Base-by-base conservation (phyloP, 2,329 filamentous ascomycete species). In the Nemania sp. region DNA sequence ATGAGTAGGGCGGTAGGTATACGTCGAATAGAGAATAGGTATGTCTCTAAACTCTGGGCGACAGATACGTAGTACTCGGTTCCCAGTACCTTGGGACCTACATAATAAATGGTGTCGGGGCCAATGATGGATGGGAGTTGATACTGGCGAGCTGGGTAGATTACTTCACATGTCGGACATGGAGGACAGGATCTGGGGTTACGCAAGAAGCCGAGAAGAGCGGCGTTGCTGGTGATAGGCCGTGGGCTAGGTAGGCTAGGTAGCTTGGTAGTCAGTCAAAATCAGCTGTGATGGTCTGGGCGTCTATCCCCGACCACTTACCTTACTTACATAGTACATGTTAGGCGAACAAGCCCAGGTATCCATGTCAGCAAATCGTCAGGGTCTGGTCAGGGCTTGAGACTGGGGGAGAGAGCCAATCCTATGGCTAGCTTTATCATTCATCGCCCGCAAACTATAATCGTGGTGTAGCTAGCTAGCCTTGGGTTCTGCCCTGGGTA, bases 31-130 rank as follows among this genome's bases (percentile, higher is more conserved):
- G n/a, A n/a, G n/a, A n/a, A n/a, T n/a, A 8, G 8, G 8, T 32
- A 32, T 32, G 29, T 32, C 4, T 32, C 29, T 32, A 32, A 4
- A 8, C 29, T 32, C 35, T 22, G n/a, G 22, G 27, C n/a, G 38
- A 32, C 47, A 47, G 53, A n/a, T 57, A 62, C 29, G 20, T 49
- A 29, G n/a, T 57, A 24, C 26, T 61, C 51, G 13, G 43, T 55
- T 63, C 60, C 66, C 67, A 62, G 56, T 24, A 53, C 45, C 64
- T 58, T 67, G 67, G 67, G 18, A 58, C 60, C 13, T 45, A 27
- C 32, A n/a, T n/a, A n/a, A n/a, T 24, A 58, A 52, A 57, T 35
- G 20, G 29, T 11, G 26, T 41, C 35, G 47, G 45, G 56, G 54
- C 45, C 57, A 66, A 55, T 56, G 53, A 61, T 29, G 59, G 52